Base-by-base conservation (phyloP, 169 alveolate genomes). In the Cyclospora cayetanensis region DNA sequence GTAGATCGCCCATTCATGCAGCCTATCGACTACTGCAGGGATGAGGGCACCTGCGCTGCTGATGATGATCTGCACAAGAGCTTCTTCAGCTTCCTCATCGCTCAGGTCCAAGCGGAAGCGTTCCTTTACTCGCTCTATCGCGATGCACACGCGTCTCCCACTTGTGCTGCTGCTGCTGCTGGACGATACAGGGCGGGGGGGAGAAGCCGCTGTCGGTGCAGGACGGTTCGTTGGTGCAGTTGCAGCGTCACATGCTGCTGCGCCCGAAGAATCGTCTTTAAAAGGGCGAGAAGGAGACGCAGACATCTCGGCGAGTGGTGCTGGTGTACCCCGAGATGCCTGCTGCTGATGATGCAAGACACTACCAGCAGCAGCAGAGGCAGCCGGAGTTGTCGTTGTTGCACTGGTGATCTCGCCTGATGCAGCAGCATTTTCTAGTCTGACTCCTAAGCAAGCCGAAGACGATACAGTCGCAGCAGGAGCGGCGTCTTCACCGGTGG, bases 11-110 rank as follows among this genome's bases (percentile, higher is more conserved):
- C 98, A 97, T 31, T 96, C 96, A 90, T 97, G 98, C 9, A 97
- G 95, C 65, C 96, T 97, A 76, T 97, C 98, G 41, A 97, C 96
- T 41, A 98, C 97, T 42, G 96, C 97, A 29, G 99, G 98, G 91
- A 97, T 96, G 60, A 98, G 95, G 22, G 99, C 98, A 43, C 95
- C 97, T 22, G 97, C 98, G 68, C 97, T 94, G 70, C 96, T 97
- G 88, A 96, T 97, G 29, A 98, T 96, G 66, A 97, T 93, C 20
- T 94, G 93, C 11, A 97, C 85, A 74, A 98, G 96, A 34, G 95
- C 96, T 1, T 93, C 90, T 70, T 97, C 99, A 22, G 99, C 99
- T 34, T 96, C 97, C 65, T 95, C 97, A 90, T 97, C 98, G 27
- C 93, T 94, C 43, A 94, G 35, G 31, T 90, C 90, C 18, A 90